Base-by-base conservation (phyloP, 78 protist species). In the Dictyostelium purpureum region DNA sequence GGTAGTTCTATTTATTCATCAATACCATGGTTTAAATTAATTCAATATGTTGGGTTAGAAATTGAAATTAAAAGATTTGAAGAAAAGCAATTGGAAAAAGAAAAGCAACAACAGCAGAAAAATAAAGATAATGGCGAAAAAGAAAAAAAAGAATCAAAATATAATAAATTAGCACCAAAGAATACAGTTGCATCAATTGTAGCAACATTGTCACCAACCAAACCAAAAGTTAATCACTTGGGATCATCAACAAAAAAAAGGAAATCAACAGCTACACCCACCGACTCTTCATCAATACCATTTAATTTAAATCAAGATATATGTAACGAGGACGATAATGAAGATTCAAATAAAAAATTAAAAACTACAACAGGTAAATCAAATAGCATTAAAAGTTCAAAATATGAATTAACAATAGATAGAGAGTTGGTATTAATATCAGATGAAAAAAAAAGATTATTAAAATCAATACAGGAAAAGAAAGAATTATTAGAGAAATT, bases 11-110 rank as follows among this genome's bases (percentile, higher is more conserved):
- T 67, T 10, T 67, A 37, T 38, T 67, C 76, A 38, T 67, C 76
- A 21, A 38, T 67, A 37, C 76, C 76, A 67, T 67, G 45, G 45
- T 40, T n/a, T 67, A 67, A 67, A 67, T 19, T 67, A n/a, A 67
- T 24, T 19, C 24, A 40, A 28, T 4, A 37, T 67, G 28, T 16
- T n/a, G 19, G 38, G 21, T 38, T 67, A n/a, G 51, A 67, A n/a
- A 67, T 38, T n/a, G 76, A 67, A 67, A 67, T 38, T 38, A 38
- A 67, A 37, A 67, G 31, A 33, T 38, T 38, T 38, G 76, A 67
- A 10, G 45, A 38, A 66, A 31, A 38, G n/a, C 47, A 61, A 28
- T 7, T 1, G 43, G 16, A 66, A 66, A 18, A 37, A 66, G 45
- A 66, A 65, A 26, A 63, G 31, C 45, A 63, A 65, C 49, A 65